phyloP scores from a whole-genome alignment of 495 filamentous ascomycete species.

The Penicillium macrosclerotiorum region DNA sequence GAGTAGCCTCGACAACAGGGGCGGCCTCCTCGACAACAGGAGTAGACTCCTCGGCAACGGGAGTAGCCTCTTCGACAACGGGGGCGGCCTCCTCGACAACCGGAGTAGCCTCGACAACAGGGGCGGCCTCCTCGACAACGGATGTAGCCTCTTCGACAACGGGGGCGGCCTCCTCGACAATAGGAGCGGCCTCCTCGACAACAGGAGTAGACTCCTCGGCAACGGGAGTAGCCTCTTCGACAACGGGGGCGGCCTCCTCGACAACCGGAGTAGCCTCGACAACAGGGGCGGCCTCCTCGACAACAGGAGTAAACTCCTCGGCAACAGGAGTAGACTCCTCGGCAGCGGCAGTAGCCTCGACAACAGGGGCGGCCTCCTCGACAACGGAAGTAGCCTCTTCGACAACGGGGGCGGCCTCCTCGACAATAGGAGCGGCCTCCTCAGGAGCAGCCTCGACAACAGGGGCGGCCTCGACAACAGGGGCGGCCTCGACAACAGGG shows the following conservation, averaged over 20 bases:
- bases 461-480: constrained; percentile 2
- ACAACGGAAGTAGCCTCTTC: constrained; percentile 1
- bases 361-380: background rate
- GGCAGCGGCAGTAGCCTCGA: background rate
- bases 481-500: constrained; percentile 6
- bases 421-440: constrained; percentile 4
- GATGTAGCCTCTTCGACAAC: constrained; percentile 1
- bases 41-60: background rate
- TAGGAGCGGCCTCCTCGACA: constrained; percentile 3
- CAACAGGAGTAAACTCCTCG: constrained; percentile 8
- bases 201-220: background rate
- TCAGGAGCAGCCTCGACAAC: constrained; percentile 5
- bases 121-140: background rate
- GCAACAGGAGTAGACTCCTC: background rate
- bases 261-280: background rate
- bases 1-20: background rate
- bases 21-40: background rate
- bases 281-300: background rate
- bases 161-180: constrained; percentile 4
- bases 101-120: background rate
- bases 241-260: background rate
- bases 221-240: constrained; percentile 3
- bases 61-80: constrained; percentile 3
- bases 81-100: background rate
- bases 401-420: background rate